Percentiles rank a stretch among this genome's conserved stretches.
phyloP scores from a whole-genome alignment of 108 stramenopile species.

The Skeletonema tropicum region DNA sequence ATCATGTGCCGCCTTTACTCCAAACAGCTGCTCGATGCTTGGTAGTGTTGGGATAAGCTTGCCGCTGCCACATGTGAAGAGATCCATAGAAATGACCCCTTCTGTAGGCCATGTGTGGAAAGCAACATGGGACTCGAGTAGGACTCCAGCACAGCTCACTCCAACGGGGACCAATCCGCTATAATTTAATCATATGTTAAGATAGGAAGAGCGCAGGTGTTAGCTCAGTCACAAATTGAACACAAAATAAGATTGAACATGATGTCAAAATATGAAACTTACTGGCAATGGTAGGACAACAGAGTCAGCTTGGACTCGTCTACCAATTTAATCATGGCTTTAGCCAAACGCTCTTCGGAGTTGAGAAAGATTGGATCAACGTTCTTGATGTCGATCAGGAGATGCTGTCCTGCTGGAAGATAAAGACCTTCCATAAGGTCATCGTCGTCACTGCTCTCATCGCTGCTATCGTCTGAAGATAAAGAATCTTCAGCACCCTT shows the following conservation, averaged over 20 bases:
- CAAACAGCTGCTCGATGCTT: constrained; percentile 63
- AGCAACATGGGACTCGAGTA: constrained; percentile 75
- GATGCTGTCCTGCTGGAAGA: constrained; percentile 75
- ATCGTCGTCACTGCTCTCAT: neutral
- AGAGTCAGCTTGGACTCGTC: constrained; percentile 11
- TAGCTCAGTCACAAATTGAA: neutral
- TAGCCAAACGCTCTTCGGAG: constrained; percentile 59
- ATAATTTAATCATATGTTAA: no score
- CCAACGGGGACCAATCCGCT: constrained; percentile 8
- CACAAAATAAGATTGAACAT: no score
- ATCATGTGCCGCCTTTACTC: constrained; percentile 13
- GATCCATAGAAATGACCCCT: constrained; percentile 80
- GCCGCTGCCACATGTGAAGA: constrained; percentile 75
- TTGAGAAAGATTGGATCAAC: constrained; percentile 66
- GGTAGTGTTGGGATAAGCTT: constrained; percentile 66
- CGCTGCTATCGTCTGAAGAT: neutral
- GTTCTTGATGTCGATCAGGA: constrained; percentile 69
- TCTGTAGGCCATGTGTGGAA: constrained; percentile 78
- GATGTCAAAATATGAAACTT: neutral
- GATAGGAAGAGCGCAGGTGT: constrained; percentile 40
- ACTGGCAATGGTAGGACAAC: constrained; percentile 27
- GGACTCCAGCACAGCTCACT: constrained; percentile 65
- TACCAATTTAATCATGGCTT: constrained; percentile 65
- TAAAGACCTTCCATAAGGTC: constrained; percentile 34
- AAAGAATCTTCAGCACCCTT: no score